Conservation (phyloP, 1,284 basidiomycete species). For the Malassezia equina region DNA sequence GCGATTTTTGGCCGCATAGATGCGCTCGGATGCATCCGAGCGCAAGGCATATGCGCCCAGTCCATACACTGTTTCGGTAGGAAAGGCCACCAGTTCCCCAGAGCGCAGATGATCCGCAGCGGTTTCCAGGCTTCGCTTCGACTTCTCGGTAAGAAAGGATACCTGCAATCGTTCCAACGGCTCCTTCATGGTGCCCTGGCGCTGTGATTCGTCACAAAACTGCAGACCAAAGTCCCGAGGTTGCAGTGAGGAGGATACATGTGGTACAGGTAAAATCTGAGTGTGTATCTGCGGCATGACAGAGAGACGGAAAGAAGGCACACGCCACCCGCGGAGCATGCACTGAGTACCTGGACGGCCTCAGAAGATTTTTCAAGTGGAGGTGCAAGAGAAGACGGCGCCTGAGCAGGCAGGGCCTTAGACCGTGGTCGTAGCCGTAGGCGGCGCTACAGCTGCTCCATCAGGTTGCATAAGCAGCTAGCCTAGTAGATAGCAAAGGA, state of each 20-base stretch:
- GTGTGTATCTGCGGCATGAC: constrained; percentile 2
- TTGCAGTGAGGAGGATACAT: neutral
- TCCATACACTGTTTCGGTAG: constrained; percentile 97
- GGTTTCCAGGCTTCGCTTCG: constrained; percentile 22
- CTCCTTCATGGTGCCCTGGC: neutral
- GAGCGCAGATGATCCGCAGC: constrained; percentile 38
- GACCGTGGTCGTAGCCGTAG: too few relatives aligned
- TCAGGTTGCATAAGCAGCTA: too few relatives aligned
- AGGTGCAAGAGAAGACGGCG: neutral
- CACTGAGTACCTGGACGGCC: constrained; percentile 1
- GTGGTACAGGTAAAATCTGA: neutral
- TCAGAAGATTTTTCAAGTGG: neutral
- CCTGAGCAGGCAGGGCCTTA: too few relatives aligned
- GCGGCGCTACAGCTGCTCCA: too few relatives aligned
- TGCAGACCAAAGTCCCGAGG: constrained; percentile 6
- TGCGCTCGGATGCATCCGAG: constrained; percentile 56
- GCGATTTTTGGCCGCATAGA: constrained; percentile 82
- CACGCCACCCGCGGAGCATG: neutral
- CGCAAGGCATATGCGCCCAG: constrained; percentile 73
- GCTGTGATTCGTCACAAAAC: neutral
- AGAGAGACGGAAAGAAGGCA: neutral
- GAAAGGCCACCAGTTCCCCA: constrained; percentile 64
- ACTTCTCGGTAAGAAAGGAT: constrained; percentile 20
- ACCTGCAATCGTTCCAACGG: neutral
- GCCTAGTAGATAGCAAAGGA: too few relatives aligned